phyloP scores from a whole-genome alignment of 441 rosid genomes.

The Populus hybrid region DNA sequence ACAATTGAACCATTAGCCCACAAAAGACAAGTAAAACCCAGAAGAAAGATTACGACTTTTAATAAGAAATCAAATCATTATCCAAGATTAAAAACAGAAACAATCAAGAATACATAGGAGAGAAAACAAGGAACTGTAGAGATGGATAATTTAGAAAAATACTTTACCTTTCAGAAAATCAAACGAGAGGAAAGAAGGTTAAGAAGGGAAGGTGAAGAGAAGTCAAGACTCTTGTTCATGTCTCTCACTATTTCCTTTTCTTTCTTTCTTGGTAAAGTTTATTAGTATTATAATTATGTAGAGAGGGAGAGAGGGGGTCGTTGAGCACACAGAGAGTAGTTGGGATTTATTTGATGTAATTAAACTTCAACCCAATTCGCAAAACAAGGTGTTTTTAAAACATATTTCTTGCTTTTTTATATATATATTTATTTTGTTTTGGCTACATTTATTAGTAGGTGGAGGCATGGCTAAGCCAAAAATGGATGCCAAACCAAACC shows the following conservation, averaged over 20 bases:
- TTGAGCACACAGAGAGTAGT: neutral
- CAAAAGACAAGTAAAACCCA: conserved; percentile 21
- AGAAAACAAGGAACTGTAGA: neutral
- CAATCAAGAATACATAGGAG: neutral
- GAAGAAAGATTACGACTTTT: neutral
- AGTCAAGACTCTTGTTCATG: conserved; percentile 17
- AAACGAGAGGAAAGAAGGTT: conserved; percentile 6
- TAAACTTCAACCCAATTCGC: neutral
- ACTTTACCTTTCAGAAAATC: conserved; percentile 28
- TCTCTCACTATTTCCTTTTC: neutral
- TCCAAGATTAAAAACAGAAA: neutral
- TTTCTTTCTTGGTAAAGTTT: neutral
- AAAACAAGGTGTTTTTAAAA: too few relatives aligned
- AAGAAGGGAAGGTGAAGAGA: conserved; percentile 7
- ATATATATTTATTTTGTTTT: too few relatives aligned
- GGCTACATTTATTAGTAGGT: too few relatives aligned
- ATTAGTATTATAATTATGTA: neutral
- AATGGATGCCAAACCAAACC: too few relatives aligned
- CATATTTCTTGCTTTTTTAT: too few relatives aligned
- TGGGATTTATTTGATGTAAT: neutral
- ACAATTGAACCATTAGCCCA: neutral
- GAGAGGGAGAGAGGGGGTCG: neutral
- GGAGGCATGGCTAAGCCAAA: too few relatives aligned
- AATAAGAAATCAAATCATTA: neutral
- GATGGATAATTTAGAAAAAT: neutral